These are phyloP conservation scores for Neurospora discreta DNA, from an alignment of 495 filamentous ascomycete genomes.

Conservation along the genomic window DNA sequence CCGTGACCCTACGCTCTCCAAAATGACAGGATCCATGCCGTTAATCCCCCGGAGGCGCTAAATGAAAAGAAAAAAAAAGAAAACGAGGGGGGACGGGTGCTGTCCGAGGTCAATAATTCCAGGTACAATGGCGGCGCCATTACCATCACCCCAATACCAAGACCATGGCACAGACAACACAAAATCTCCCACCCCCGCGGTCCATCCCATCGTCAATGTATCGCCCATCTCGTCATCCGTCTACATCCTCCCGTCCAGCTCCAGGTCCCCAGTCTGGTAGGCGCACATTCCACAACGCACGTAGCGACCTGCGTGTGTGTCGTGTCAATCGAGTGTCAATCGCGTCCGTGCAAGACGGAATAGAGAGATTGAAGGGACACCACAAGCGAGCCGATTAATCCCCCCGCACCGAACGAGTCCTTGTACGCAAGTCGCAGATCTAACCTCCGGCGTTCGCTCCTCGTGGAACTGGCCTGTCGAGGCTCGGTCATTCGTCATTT, in stretches of 20 bases:
- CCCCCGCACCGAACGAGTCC: neutral
- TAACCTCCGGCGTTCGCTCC: neutral
- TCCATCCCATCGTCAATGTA: neutral
- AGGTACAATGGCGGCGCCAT: neutral
- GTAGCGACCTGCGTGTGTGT: neutral
- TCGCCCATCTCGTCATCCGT: neutral
- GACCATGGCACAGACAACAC: neutral
- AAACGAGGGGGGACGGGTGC: neutral
- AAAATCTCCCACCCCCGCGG: neutral
- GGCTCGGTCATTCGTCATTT: neutral
- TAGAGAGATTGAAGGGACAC: neutral
- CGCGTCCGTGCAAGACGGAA: neutral
- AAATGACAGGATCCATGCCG: conserved; percentile 7
- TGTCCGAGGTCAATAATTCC: neutral
- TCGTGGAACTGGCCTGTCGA: neutral
- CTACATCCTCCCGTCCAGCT: neutral
- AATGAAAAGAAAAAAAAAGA: neutral
- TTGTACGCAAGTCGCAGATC: neutral
- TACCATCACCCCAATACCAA: neutral
- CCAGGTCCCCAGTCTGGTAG: neutral
- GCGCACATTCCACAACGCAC: neutral
- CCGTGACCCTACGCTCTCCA: neutral
- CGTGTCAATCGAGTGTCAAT: neutral
- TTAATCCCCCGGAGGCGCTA: conserved; percentile 5
- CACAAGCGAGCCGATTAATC: neutral